Evolutionary conservation across 768 basidiomycete species (phyloP).

Genomic region (Cystofilobasidium capitatum): DNA sequence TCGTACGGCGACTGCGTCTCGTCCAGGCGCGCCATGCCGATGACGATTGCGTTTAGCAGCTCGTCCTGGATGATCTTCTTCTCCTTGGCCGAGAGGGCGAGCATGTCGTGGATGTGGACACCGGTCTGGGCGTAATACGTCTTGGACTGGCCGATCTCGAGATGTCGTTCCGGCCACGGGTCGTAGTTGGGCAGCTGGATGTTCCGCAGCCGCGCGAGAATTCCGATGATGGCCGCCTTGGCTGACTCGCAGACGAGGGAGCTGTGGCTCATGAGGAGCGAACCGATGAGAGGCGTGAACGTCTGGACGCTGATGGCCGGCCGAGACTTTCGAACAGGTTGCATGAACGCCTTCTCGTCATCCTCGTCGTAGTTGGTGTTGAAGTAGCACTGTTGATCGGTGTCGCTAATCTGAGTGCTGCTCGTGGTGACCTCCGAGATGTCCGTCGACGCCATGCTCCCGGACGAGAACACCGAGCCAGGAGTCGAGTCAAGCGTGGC

Average conservation of each 20-base stretch:
- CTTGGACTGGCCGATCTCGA: conserved; percentile 37
- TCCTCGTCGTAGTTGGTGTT: conserved; percentile 11
- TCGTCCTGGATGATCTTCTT: conserved; percentile 65
- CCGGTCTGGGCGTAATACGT: conserved; percentile 36
- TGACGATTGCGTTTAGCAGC: conserved; percentile 72
- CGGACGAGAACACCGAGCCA: conserved; percentile 9
- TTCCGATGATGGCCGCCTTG: conserved; percentile 64
- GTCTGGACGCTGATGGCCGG: conserved; percentile 58
- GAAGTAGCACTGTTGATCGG: conserved; percentile 8
- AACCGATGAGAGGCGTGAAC: conserved; percentile 85
- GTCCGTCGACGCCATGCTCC: not conserved
- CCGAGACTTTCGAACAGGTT: conserved; percentile 20
- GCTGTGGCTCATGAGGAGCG: conserved; percentile 72
- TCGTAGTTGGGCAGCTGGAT: conserved; percentile 45
- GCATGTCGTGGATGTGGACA: conserved; percentile 35
- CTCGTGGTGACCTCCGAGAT: too few relatives aligned
- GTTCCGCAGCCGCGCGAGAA: conserved; percentile 59
- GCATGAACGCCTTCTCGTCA: not conserved
- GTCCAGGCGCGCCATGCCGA: conserved; percentile 75
- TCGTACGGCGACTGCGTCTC: conserved; percentile 33
- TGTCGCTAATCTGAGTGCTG: conserved; percentile 8
- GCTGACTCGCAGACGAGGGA: conserved; percentile 61
- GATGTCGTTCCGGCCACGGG: conserved; percentile 26
- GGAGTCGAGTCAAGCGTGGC: not conserved
- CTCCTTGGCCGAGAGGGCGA: conserved; percentile 41